A percentile compares a stretch with the other conserved stretches of the same genome.
These are phyloP conservation scores for Sporobolomyces roseus DNA, from an alignment of 768 basidiomycete species.

Conservation along the genomic window DNA sequence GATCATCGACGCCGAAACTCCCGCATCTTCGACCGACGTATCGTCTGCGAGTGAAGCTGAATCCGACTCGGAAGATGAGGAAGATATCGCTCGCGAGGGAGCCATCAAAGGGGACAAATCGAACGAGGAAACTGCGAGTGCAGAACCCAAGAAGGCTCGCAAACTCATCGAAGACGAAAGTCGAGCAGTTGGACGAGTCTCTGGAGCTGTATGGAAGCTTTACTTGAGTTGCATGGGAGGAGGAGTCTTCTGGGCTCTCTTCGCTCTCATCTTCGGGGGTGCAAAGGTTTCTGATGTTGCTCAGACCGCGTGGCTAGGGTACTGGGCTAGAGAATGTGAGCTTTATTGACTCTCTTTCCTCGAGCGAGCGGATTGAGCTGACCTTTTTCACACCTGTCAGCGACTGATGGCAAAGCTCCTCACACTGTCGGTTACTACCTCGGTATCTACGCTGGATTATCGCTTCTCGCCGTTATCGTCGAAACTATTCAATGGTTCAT, in stretches of 20 bases:
- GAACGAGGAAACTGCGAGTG: not conserved
- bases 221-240: conserved; percentile 41
- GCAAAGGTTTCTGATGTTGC: conserved; percentile 39
- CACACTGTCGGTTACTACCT: conserved; percentile 41
- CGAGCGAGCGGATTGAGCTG: not conserved
- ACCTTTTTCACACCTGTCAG: not conserved
- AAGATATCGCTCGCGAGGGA: conserved; percentile 17
- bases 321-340: conserved; percentile 37
- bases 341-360: not conserved
- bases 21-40: conserved; percentile 25
- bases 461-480: conserved; percentile 36
- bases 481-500: conserved; percentile 41
- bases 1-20: conserved; percentile 8
- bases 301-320: conserved; percentile 41
- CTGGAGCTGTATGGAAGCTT: conserved; percentile 34
- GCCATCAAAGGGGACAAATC: conserved; percentile 11
- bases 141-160: conserved; percentile 11
- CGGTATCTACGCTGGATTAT: conserved; percentile 38
- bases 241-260: conserved; percentile 39
- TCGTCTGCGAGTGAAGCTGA: conserved; percentile 37
- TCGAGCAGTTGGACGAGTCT: conserved; percentile 37
- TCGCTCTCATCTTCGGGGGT: conserved; percentile 37
- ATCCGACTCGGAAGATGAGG: conserved; percentile 26
- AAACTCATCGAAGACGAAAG: conserved; percentile 44
- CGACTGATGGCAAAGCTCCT: not conserved